Conservation (phyloP, 306 rosid genomes). For the Prunus mira region DNA sequence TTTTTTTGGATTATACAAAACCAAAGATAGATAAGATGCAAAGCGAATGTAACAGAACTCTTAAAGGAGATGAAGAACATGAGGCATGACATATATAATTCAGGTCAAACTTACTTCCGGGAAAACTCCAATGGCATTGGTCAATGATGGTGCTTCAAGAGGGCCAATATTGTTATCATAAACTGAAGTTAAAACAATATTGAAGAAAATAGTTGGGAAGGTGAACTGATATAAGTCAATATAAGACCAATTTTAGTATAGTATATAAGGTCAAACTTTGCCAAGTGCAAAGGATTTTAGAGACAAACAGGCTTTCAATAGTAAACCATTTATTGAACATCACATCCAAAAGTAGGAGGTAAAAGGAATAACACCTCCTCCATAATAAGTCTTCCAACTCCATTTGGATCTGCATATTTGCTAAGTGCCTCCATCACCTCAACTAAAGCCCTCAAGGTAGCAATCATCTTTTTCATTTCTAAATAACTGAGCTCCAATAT, state of each 20-base stretch:
- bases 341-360: constrained; percentile 20
- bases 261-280: neutral
- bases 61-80: neutral
- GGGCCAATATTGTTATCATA: constrained; percentile 52
- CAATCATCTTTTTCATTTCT: constrained; percentile 67
- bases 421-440: constrained; percentile 94
- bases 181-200: constrained; percentile 16
- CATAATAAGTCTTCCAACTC: constrained; percentile 73
- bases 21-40: neutral
- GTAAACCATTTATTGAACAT: constrained; percentile 2
- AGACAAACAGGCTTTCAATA: constrained; percentile 11
- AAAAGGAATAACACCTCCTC: constrained; percentile 69
- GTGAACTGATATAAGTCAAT: constrained; percentile 3
- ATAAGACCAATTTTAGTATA: neutral
- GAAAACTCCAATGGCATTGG: constrained; percentile 85
- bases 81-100: constrained; percentile 7
- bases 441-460: constrained; percentile 76
- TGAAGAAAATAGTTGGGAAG: constrained; percentile 20
- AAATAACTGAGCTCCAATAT: constrained; percentile 51
- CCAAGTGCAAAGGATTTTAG: neutral
- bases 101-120: constrained; percentile 74
- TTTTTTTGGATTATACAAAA: neutral
- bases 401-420: constrained; percentile 72
- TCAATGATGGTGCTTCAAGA: constrained; percentile 65
- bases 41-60: neutral